Evolutionary conservation across 2,329 filamentous ascomycete species (phyloP).

Genomic region (Talaromyces pinophilus): DNA sequence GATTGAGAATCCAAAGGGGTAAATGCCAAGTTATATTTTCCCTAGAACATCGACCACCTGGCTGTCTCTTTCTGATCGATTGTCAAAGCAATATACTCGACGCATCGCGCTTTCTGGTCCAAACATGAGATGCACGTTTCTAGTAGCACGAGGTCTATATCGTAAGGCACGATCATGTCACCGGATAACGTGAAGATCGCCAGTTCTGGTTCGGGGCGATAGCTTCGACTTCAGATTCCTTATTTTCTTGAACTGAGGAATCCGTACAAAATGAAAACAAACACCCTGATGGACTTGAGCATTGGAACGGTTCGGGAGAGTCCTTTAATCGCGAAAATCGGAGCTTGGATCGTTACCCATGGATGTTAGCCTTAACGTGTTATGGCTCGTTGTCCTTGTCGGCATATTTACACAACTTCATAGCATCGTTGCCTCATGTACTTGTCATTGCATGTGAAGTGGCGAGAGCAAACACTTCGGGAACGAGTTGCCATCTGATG

Average conservation of each 20-base stretch:
- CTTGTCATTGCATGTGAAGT: slow-evolving; percentile 4
- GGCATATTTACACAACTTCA: background rate
- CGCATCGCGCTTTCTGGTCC: background rate
- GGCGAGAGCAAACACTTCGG: background rate
- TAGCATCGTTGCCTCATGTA: background rate
- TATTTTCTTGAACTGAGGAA: background rate
- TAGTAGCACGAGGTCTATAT: background rate
- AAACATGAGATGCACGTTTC: background rate
- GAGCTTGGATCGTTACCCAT: background rate
- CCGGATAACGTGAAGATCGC: background rate
- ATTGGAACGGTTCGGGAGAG: slow-evolving; percentile 44
- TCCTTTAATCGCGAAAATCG: slow-evolving; percentile 12
- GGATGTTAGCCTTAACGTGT: background rate
- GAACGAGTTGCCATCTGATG: background rate
- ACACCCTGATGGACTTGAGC: background rate
- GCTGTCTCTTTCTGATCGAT: background rate
- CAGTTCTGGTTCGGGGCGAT: background rate
- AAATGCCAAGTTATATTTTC: slow-evolving; percentile 33
- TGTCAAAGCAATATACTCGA: background rate
- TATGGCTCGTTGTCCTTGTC: background rate
- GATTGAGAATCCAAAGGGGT: slow-evolving; percentile 61
- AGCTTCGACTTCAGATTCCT: background rate
- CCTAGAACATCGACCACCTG: slow-evolving; percentile 2
- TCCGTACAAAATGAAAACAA: slow-evolving; percentile 8
- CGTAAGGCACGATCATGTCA: background rate